Base-by-base conservation (phyloP, 768 basidiomycete species). In the Suillus sp. region DNA sequence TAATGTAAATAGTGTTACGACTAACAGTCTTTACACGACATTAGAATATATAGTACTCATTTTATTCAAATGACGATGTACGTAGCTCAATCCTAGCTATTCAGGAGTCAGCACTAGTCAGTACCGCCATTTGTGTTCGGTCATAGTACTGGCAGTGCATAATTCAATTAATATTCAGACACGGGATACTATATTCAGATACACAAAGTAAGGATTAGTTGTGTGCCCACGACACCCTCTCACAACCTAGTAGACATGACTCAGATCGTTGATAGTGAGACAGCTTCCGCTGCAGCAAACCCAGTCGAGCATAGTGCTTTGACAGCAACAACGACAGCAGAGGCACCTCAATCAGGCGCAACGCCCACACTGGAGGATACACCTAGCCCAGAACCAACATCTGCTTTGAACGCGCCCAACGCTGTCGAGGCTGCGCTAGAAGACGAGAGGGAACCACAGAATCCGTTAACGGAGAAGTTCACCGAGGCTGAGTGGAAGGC, bases 401-500 rank as follows among this genome's bases (percentile, higher is more conserved):
- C 43, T 27, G 22, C 25, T 62, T 30, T 30, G 22, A 40, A 38
- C 50, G 32, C 38, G 13, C 30, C 32, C 20, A 47, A 25, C 11
- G 7, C n/a, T 4, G 4, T 55, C 3, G 60, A 30, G 25, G 48
- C 42, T 27, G 34, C 6, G 9, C 27, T 11, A 22, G 38, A 65
- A 8, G 65, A 76, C 22, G 74, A 27, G 20, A 71, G 64, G 16
- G 91, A 93, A 72, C 87, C 86, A 0, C 88, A 92, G 75, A 93
- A 86, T 69, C 68, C 80, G 2, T 79, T 94, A 35, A 93, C 92
- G 0, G 76, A 81, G 71, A 80, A 81, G 70, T 94, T 93, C 73
- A 90, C 86, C 0, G 76, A 83, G 9, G 79, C 78, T n/a, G 92
- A 94, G 73, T 90, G 91, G 90, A 76, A 71, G 16, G 88, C 88